These are phyloP conservation scores for Globisporangium okanoganense DNA, from an alignment of 352 stramenopile genomes.

Conservation along the genomic window DNA sequence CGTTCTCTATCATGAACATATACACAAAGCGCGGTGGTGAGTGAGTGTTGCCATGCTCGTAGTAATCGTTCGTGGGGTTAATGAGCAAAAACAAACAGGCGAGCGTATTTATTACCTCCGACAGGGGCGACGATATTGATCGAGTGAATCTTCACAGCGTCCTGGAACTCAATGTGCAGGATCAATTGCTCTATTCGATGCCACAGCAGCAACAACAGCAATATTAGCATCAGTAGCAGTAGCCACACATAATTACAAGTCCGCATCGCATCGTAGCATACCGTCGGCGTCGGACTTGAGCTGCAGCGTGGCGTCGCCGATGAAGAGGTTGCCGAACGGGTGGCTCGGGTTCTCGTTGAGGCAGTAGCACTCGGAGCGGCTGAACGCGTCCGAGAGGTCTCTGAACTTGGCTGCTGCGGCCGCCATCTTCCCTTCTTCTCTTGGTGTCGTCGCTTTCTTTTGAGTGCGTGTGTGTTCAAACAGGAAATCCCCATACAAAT, in stretches of 20 bases:
- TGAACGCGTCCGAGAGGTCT: slow-evolving; percentile 62
- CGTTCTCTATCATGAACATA: slow-evolving; percentile 28
- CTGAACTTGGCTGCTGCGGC: slow-evolving; percentile 29
- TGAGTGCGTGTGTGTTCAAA: slow-evolving; percentile 3
- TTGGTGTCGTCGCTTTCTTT: background rate
- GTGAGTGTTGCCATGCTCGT: background rate
- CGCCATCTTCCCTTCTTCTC: background rate
- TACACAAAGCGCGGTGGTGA: background rate
- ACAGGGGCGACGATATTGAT: slow-evolving; percentile 51
- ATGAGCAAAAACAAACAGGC: background rate
- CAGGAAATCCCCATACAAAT: slow-evolving; percentile 5
- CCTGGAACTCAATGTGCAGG: slow-evolving; percentile 80
- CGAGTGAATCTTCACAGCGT: slow-evolving; percentile 76
- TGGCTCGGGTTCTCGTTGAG: slow-evolving; percentile 75
- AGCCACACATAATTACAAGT: background rate
- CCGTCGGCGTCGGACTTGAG: slow-evolving; percentile 78
- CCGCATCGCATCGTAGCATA: slow-evolving; percentile 8
- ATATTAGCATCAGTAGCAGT: background rate
- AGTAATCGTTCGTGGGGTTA: background rate
- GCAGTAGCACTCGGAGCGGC: slow-evolving; percentile 63
- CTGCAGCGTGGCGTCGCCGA: slow-evolving; percentile 67
- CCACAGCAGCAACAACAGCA: background rate
- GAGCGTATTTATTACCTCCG: slow-evolving; percentile 31
- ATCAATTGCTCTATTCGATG: slow-evolving; percentile 65
- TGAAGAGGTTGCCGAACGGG: slow-evolving; percentile 73